Conservation (phyloP, 495 filamentous ascomycete genomes). For the Cercophora sp. region DNA sequence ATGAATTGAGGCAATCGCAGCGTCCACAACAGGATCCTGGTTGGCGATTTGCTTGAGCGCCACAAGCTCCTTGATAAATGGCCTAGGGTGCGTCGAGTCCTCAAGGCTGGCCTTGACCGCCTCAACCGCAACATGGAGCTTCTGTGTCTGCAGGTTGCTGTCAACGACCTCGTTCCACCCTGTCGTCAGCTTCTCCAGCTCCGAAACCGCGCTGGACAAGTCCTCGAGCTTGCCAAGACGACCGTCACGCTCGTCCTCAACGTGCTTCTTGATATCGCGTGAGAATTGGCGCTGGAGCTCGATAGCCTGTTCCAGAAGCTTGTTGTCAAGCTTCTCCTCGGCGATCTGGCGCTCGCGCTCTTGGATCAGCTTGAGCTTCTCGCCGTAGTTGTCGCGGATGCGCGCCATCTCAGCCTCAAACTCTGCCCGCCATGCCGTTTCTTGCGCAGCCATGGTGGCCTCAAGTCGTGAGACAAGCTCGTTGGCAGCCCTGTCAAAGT, state of each 20-base stretch:
- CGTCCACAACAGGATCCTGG: conserved; percentile 77
- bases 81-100: conserved; percentile 66
- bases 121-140: conserved; percentile 91
- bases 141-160: conserved; percentile 85
- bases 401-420: conserved; percentile 85
- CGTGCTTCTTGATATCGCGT: conserved; percentile 68
- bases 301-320: conserved; percentile 86
- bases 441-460: conserved; percentile 66
- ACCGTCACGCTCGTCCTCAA: conserved; percentile 83
- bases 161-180: conserved; percentile 87
- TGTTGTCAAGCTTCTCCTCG: conserved; percentile 76
- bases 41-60: conserved; percentile 88
- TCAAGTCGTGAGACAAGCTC: conserved; percentile 80
- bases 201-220: conserved; percentile 66
- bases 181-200: conserved; percentile 78
- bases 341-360: conserved; percentile 67
- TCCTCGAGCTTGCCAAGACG: conserved; percentile 81
- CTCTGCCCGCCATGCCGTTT: conserved; percentile 76
- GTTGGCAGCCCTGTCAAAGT: conserved; percentile 45
- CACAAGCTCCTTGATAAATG: conserved; percentile 85
- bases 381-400: conserved; percentile 67
- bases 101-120: conserved; percentile 80
- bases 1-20: conserved; percentile 91
- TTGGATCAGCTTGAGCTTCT: conserved; percentile 72
- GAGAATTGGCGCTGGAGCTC: conserved; percentile 80